Evolutionary conservation across 2,329 filamentous ascomycete genomes (phyloP).

Genomic region (Fusarium illudens): DNA sequence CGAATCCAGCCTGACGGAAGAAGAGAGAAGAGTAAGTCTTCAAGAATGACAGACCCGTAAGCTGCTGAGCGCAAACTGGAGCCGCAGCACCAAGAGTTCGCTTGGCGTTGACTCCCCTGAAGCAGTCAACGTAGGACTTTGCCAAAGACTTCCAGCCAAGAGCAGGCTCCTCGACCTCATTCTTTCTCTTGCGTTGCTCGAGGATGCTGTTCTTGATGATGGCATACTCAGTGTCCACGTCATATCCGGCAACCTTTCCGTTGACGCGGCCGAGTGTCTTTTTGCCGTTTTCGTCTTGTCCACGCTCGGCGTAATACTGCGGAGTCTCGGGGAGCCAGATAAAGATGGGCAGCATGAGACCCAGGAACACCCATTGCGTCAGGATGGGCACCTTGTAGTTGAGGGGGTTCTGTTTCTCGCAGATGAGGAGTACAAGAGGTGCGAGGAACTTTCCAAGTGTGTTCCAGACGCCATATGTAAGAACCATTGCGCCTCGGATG

Average conservation of each 20-base stretch:
- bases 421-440: conserved; percentile 3
- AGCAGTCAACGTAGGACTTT: conserved; percentile 15
- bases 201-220: conserved; percentile 25
- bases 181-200: conserved; percentile 3
- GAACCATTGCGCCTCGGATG: conserved; percentile 20
- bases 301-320: conserved; percentile 14
- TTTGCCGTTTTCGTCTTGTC: conserved; percentile 5
- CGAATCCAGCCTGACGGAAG: conserved; percentile 19
- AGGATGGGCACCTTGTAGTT: conserved; percentile 18
- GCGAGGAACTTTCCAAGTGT: conserved; percentile 19
- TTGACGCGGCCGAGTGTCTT: conserved; percentile 12
- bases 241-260: conserved; percentile 4
- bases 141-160: background rate
- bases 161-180: background rate
- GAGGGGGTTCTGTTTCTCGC: conserved; percentile 6
- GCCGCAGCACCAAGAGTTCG: conserved; percentile 21
- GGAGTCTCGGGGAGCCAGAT: conserved; percentile 23
- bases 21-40: conserved; percentile 20
- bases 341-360: conserved; percentile 22
- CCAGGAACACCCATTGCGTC: conserved; percentile 20
- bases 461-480: conserved; percentile 19
- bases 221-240: conserved; percentile 11
- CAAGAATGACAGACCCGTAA: conserved; percentile 20
- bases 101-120: conserved; percentile 4
- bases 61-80: conserved; percentile 21